phyloP scores from a whole-genome alignment of 192 early-diverging fungal species.

The Glomus cerebriforme region DNA sequence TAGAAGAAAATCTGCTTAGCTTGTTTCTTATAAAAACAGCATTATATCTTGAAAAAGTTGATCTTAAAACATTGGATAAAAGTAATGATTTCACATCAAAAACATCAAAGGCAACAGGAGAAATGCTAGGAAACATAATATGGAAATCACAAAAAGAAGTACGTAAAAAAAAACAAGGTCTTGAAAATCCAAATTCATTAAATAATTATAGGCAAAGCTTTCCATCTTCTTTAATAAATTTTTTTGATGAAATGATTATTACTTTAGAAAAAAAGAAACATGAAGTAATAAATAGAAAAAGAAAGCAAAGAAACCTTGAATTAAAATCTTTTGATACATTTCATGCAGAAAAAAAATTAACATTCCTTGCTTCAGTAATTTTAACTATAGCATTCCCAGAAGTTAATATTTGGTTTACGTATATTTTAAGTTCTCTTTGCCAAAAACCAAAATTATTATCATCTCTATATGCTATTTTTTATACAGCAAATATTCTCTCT shows the following conservation, averaged over 20 bases:
- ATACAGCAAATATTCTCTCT: not conserved
- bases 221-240: not conserved
- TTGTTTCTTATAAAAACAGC: constrained; percentile 9
- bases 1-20: not conserved
- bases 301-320: constrained; percentile 2
- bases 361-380: constrained; percentile 20
- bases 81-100: not conserved
- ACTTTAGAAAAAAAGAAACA: constrained; percentile 18
- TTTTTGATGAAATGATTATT: constrained; percentile 26
- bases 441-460: not conserved
- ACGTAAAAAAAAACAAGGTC: not conserved
- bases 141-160: not conserved
- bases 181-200: constrained; percentile 16
- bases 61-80: constrained; percentile 7
- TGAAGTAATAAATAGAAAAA: constrained; percentile 10
- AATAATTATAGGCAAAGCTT: not conserved
- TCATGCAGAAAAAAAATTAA: constrained; percentile 1
- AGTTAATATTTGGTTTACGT: constrained; percentile 9
- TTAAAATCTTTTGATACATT: not conserved
- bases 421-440: constrained; percentile 9
- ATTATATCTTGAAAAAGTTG: not conserved
- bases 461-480: too few relatives aligned
- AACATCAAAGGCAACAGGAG: not conserved
- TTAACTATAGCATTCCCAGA: constrained; percentile 13
- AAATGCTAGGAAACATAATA: not conserved